Base-by-base conservation (phyloP, 2,329 filamentous ascomycete genomes). In the Sporothrix pseudoabietina region DNA sequence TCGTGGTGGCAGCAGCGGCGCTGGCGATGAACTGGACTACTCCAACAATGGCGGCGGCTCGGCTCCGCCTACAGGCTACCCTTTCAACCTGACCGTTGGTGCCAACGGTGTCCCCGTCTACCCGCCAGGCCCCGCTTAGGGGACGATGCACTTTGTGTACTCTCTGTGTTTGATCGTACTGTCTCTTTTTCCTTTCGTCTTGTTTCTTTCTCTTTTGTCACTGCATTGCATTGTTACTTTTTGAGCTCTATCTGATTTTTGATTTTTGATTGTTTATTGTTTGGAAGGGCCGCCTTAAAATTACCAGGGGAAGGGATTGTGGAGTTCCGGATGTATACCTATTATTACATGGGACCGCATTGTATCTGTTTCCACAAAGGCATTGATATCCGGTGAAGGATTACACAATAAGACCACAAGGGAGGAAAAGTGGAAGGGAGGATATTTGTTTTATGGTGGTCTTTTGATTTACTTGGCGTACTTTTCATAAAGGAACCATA, bases 21-120 rank as follows among this genome's bases (percentile, higher is more conserved):
- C 52, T 35, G 68, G 47, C 6, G 70, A 77, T 19, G 74, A 76
- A 32, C 71, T 77, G 10, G 77, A 77, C 59, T 79, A 78, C 22
- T 78, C 79, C 35, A 74, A 78, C 41, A 78, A 78, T 61, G 76
- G 35, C 47, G 70, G 61, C 35, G 71, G 66, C 1, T 71, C 54
- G 5, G 70, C 78, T 1, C 78, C 80, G 5, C 78, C 82, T 3
- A 75, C 80, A n/a, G 79, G 78, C 5, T 81, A 85, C 69, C 83
- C 83, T 14, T 85, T 83, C 55, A 83, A 84, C 41, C 81, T 86
- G 61, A 78, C 81, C 57, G 81, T 83, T 35, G 82, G 84, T 3
- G 79, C 82, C 4, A 86, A 86, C 76, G 84, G 85, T n/a, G 85
- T 87, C 81, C 83, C 84, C 5, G 82, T 85, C 74, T 85, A 85